Evolutionary conservation across 768 basidiomycete species (phyloP).

Genomic region (Lactifluus volemus): DNA sequence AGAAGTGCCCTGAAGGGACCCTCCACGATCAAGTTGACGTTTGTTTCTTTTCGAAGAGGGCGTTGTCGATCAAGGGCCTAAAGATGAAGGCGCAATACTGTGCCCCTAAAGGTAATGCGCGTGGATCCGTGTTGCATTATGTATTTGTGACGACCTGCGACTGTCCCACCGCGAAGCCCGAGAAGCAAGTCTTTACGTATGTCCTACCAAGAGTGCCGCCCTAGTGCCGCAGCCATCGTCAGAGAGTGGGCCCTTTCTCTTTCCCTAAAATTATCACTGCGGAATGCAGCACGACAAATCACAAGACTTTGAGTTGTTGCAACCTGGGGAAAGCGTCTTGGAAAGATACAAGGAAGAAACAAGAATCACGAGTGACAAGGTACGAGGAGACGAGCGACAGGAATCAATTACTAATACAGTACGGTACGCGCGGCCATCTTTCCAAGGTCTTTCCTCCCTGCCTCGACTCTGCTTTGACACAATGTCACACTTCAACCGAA

Average conservation of each 20-base stretch:
- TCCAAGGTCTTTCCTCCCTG: too few species aligned
- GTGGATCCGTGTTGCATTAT: neutral
- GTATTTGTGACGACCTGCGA: neutral
- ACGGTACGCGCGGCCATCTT: too few species aligned
- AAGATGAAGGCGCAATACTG: neutral
- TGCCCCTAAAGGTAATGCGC: neutral
- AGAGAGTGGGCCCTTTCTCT: neutral
- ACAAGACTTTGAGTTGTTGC: neutral
- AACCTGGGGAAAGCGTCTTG: neutral
- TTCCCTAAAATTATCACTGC: neutral
- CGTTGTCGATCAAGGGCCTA: neutral
- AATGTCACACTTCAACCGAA: too few species aligned
- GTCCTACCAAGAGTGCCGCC: neutral
- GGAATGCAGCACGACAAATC: neutral
- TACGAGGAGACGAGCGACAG: neutral
- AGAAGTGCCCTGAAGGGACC: neutral
- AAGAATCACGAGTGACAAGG: neutral
- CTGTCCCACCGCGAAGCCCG: constrained; percentile 3
- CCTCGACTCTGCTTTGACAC: too few species aligned
- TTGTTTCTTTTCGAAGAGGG: neutral
- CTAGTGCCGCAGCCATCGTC: neutral
- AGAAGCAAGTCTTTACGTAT: neutral
- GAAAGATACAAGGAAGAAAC: neutral
- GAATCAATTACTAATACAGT: too few species aligned
- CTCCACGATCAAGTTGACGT: constrained; percentile 4